Conservation (phyloP, 331 rosid genomes). For the Pyracantha coccinea region DNA sequence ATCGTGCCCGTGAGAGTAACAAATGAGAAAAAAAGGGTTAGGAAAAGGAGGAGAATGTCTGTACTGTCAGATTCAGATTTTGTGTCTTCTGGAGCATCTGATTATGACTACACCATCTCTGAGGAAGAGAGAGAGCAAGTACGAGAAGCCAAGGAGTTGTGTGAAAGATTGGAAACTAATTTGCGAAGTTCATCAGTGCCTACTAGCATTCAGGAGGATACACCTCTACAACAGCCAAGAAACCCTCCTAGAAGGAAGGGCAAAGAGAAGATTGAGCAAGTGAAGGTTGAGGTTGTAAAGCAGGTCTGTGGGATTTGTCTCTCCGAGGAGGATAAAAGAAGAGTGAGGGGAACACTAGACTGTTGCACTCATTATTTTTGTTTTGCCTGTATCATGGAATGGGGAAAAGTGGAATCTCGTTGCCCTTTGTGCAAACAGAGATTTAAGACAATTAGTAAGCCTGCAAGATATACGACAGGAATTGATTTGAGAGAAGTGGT, state of each 20-base stretch:
- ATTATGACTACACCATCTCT: slow-evolving; percentile 68
- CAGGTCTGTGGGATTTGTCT: slow-evolving; percentile 93
- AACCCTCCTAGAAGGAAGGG: slow-evolving; percentile 69
- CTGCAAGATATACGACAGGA: slow-evolving; percentile 53
- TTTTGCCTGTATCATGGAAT: slow-evolving; percentile 89
- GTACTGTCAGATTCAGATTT: slow-evolving; percentile 41
- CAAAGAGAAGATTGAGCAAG: slow-evolving; percentile 75
- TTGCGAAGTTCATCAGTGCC: slow-evolving; percentile 40
- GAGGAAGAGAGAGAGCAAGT: slow-evolving; percentile 98
- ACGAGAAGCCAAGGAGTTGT: slow-evolving; percentile 72
- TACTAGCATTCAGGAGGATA: slow-evolving; percentile 28
- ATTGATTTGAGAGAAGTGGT: slow-evolving; percentile 61
- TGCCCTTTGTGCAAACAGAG: slow-evolving; percentile 99
- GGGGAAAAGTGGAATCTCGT: slow-evolving; percentile 98
- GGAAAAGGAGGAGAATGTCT: slow-evolving; percentile 23
- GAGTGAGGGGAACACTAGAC: slow-evolving; percentile 74
- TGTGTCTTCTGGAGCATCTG: slow-evolving; percentile 49
- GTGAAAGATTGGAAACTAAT: slow-evolving; percentile 36
- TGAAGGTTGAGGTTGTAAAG: slow-evolving; percentile 54
- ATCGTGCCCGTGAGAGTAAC: slow-evolving; percentile 15
- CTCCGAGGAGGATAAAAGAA: slow-evolving; percentile 86
- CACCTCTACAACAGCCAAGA: slow-evolving; percentile 26
- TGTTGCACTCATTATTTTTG: slow-evolving; percentile 96
- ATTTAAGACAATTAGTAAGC: slow-evolving; percentile 73
- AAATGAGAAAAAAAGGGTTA: slow-evolving; percentile 22